These are phyloP conservation scores for Drosera capensis DNA, from an alignment of 148 eudicot species.

Conservation along the genomic window DNA sequence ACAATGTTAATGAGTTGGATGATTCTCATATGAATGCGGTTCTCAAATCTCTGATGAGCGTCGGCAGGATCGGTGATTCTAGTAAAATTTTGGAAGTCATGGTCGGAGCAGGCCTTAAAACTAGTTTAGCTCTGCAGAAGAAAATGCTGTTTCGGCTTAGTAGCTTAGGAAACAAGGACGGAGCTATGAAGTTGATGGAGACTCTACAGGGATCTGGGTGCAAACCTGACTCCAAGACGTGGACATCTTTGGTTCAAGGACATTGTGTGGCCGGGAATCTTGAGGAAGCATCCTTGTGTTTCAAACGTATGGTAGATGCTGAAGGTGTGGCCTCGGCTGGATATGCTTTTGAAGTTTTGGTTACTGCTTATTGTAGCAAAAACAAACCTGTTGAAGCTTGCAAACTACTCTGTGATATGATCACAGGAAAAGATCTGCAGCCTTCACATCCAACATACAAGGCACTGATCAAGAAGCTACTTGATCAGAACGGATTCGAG, in stretches of 20 bases:
- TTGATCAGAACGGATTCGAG: constrained; percentile 31
- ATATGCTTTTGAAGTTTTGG: constrained; percentile 34
- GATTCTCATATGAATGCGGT: constrained; percentile 34
- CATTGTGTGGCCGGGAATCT: constrained; percentile 41
- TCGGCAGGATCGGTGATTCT: constrained; percentile 52
- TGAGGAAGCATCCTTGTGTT: constrained; percentile 35
- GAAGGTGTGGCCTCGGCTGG: constrained; percentile 29
- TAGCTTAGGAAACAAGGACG: constrained; percentile 26
- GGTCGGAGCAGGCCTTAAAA: constrained; percentile 39
- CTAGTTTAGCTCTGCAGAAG: constrained; percentile 23
- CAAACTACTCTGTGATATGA: constrained; percentile 37
- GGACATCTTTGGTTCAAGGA: constrained; percentile 60
- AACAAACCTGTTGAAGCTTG: constrained; percentile 40
- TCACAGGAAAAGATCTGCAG: constrained; percentile 23
- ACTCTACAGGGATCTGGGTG: constrained; percentile 18
- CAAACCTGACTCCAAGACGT: constrained; percentile 19
- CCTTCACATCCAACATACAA: constrained; percentile 51
- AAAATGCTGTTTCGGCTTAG: constrained; percentile 53
- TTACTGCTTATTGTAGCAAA: constrained; percentile 34
- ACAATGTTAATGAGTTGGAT: constrained; percentile 29
- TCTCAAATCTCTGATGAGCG: constrained; percentile 60
- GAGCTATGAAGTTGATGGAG: constrained; percentile 39
- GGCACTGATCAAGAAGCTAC: constrained; percentile 36
- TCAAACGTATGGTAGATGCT: constrained; percentile 32
- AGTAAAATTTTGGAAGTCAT: constrained; percentile 49